Base-by-base conservation (phyloP, 2,329 filamentous ascomycete genomes). In the Phyllosticta citribraziliensis region DNA sequence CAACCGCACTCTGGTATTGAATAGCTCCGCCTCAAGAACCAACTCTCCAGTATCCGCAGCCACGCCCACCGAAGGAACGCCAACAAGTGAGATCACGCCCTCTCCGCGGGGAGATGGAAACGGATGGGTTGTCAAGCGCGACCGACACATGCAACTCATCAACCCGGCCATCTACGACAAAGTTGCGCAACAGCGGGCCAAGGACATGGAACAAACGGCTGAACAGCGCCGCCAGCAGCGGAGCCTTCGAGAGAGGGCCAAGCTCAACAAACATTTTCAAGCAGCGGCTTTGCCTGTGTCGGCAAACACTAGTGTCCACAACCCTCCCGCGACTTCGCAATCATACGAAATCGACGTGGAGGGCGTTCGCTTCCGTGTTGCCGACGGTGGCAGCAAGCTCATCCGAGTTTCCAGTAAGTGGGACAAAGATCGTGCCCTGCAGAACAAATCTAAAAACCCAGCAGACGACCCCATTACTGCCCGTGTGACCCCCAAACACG, bases 311-410 rank as follows among this genome's bases (percentile, higher is more conserved):
- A 6, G 30, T 20, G 24, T 52, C 9, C 22, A 33, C n/a, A 35
- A 9, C 47, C 47, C 17, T 19, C 40, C 24, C n/a, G n/a, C 56
- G 10, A 11, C 19, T 10, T 22, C 19, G 11, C 61, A 63, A 22
- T n/a, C 30, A 4, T 79, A 89, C 70, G 84, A 89, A 68, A 79
- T 95, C 54, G 73, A 79, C 20, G 80, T 95, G 57, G 81, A 89
- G 59, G 88, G 87, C 67, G 84, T 93, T 58, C 82, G 82, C 27
- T 96, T 94, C 70, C 79, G 81, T 61, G 84, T 96, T 47, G 79
- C 84, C 19, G 84, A 88, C 65, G 86, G 88, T 65, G 91, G 91
- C 66, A 92, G 89, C 79, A 96, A 95, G 75, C 82, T 96, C 51
- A 79, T 89, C 64, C 88, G 88, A 70, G 75, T 87, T 63, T 81